Evolutionary conservation across 768 basidiomycete species (phyloP), one percentile per base, ranked within the genome.

Genomic region (Kwoniella europaea): DNA sequence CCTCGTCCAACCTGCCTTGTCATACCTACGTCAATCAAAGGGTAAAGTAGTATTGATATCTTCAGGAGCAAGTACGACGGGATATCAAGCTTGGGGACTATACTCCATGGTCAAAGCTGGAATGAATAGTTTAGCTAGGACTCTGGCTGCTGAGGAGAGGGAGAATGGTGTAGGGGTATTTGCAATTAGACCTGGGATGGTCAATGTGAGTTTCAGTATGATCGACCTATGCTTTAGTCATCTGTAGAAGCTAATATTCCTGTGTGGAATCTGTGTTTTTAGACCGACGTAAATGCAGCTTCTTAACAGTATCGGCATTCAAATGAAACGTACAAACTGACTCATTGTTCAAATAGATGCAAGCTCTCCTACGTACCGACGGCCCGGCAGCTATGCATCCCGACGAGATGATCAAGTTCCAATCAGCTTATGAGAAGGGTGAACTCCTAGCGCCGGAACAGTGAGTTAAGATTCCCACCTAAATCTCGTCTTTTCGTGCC

Each of bases 41-140:
- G 83, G 83, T 7, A 86, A 87, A 65, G 86, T 96, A 60, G 86
- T 97, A 29, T 90, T 96, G 72, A 87, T 95, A 53, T 93, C 92
- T 77, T 94, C 92, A 16, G 95, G 94, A 12, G 90, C 92, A 10
- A 91, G 93, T 10, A 86, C 88, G 16, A 89, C 90, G 62, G 88
- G 87, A 16, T 87, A 82, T 1, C 82, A 88, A 6, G 90, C 89
- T 3, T 96, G 92, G 92, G 92, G 89, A 1, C 71, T 82, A 42
- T 85, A 85, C 82, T 91, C 88, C 71, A 90, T 94, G 12, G 86
- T 88, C 68, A 95, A 98, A 82, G 93, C 95, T 0, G 93, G 93
- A 1, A 86, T 94, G 89, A 97, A 95, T 82, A 91, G 90, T 22
- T 85, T 97, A 54, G 90, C 89, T 46, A 93, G 94, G 82, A 96